Conservation (phyloP, 2,329 filamentous ascomycete species). For the Aspergillus bombycis region DNA sequence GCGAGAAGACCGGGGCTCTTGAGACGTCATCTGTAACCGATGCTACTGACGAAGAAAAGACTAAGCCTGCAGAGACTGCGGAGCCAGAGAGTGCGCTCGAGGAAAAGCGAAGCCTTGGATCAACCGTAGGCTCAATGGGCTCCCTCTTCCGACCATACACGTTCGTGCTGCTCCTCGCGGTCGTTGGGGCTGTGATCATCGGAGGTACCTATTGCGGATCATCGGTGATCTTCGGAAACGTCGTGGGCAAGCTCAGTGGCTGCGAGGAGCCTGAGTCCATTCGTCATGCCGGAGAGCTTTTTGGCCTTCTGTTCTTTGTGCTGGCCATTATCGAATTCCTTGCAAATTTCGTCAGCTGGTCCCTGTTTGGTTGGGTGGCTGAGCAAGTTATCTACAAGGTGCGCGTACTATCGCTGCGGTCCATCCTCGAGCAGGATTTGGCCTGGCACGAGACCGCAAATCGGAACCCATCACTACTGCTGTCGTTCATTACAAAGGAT, state of each 20-base stretch:
- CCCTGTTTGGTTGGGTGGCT: slow-evolving; percentile 60
- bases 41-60: slow-evolving; percentile 23
- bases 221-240: slow-evolving; percentile 64
- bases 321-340: slow-evolving; percentile 63
- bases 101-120: slow-evolving; percentile 32
- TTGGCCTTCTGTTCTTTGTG: slow-evolving; percentile 63
- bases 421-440: slow-evolving; percentile 67
- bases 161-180: slow-evolving; percentile 50
- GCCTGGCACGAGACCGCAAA: slow-evolving; percentile 71
- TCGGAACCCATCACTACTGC: slow-evolving; percentile 62
- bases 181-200: slow-evolving; percentile 56
- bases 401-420: slow-evolving; percentile 65
- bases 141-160: slow-evolving; percentile 40
- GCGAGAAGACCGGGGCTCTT: slow-evolving; percentile 10
- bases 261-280: slow-evolving; percentile 61
- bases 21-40: slow-evolving; percentile 25
- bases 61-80: slow-evolving; percentile 21
- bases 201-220: slow-evolving; percentile 62
- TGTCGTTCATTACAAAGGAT: slow-evolving; percentile 71
- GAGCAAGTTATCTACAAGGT: slow-evolving; percentile 68
- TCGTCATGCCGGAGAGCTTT: slow-evolving; percentile 55
- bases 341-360: slow-evolving; percentile 64
- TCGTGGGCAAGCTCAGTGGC: slow-evolving; percentile 59
- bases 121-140: slow-evolving; percentile 21
- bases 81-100: neutral